Evolutionary conservation across 2,329 filamentous ascomycete species (phyloP), one percentile per base, ranked within the genome.

Genomic region (Alternaria consortialis): DNA sequence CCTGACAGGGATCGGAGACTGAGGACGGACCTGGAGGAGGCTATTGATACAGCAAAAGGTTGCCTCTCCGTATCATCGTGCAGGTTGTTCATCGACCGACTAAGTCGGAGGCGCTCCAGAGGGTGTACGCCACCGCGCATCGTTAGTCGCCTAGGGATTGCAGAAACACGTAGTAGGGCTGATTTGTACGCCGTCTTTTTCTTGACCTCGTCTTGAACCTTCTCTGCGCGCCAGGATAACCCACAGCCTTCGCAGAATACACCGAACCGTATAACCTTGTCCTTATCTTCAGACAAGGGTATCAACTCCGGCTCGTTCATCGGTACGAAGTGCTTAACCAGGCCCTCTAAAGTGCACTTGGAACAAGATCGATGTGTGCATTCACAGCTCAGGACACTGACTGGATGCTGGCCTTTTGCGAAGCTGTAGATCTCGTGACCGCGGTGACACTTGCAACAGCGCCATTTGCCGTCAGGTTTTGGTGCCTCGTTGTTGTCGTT

Each of bases 301-400:
- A 75, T 62, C 15, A 68, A 57, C 29, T 62, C 59, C 4, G 66
- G 64, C 55, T 76, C 71, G n/a, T 64, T 53, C 51, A 73, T 72
- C 7, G 73, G 72, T 7, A 66, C 55, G 47, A 73, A 76, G 0
- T 48, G 46, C 55, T 64, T 69, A 12, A 75, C 58, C 13, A 58
- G 48, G 2, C 68, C 70, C 15, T 63, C 52, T 29, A 70, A 50
- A 7, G 53, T 62, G 58, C 74, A 76, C 12, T 58, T 64, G 12
- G 56, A 54, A 56, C 74, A 76, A 7, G 66, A 66, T 13, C 65
- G 64, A 58, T 76, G 74, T 6, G 60, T 63, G 51, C 74, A 76
- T 12, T 51, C 23, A 50, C 74, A 76, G 27, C 40, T 53, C n/a
- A 74, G 43, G 23, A 53, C 42, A 27, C 64, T 65, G 50, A 72